Evolutionary conservation across 345 rosid species (phyloP), one percentile per base, ranked within the genome.

Genomic region (Gossypioides kirkii): DNA sequence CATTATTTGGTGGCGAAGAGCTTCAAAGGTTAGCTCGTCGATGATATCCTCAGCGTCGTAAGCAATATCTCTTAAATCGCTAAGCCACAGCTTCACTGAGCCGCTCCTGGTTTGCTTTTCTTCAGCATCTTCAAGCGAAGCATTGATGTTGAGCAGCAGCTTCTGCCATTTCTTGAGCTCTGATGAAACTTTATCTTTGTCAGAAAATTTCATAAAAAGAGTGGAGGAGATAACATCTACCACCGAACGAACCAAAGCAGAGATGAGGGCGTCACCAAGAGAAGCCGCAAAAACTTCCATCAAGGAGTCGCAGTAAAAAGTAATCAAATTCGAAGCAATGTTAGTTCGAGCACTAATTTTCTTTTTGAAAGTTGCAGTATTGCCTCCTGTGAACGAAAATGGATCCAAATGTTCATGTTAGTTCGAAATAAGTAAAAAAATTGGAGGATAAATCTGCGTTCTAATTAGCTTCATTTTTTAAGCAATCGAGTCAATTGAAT

Each of bases 41-140:
- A 81, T 32, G n/a, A 81, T 36, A 62, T 81, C 84, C 11, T 78
- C 84, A 7, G 73, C 73, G 6, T 81, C 82, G 23, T 81, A 81
- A 1, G 67, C 22, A 32, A 75, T 52, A 20, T 78, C 75, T 50
- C 61, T 72, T 28, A 78, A 72, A 10, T 70, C 69, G 18, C 17
- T 20, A 28, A 78, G 47, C 79, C 84, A 79, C 28, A 10, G 0
- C 45, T 52, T 45, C 25, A 59, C 72, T 14, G 54, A 6, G 0
- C 10, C 43, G 53, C 70, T 70, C 22, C 28, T 62, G 63, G 42
- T 20, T 71, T 72, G 77, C 58, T 69, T 75, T 70, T 78, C 77
- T 59, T 81, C 84, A 5, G 79, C 81, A 59, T 76, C 77, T 8
- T 72, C 52, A 12, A 81, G 64, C 8, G 54, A 74, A 4, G 69